Conservation (phyloP, 495 filamentous ascomycete genomes). For the Achaetomiella virescens region DNA sequence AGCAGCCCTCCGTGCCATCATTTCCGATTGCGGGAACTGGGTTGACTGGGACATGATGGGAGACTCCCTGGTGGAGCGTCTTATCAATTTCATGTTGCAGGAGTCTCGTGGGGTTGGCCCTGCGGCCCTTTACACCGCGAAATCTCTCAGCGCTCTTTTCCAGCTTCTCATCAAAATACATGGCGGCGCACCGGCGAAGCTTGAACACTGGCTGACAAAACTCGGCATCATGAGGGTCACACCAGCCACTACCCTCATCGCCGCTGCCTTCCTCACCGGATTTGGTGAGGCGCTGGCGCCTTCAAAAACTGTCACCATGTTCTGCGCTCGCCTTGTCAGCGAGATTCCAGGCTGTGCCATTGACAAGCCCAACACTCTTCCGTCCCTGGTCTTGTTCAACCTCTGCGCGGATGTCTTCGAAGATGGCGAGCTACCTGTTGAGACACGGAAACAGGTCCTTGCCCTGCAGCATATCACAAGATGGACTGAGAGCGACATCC, state of each 20-base stretch:
- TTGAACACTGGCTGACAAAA: conserved; percentile 38
- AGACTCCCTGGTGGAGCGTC: conserved; percentile 24
- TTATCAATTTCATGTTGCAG: conserved; percentile 34
- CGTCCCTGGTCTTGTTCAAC: conserved; percentile 40
- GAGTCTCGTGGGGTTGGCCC: conserved; percentile 28
- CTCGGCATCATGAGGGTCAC: conserved; percentile 34
- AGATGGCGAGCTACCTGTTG: conserved; percentile 45
- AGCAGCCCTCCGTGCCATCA: conserved; percentile 45
- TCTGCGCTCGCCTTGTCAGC: conserved; percentile 51
- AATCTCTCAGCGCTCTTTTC: conserved; percentile 39
- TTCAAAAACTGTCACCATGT: conserved; percentile 37
- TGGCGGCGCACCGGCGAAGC: conserved; percentile 28
- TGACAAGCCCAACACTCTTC: conserved; percentile 33
- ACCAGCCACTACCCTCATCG: conserved; percentile 41
- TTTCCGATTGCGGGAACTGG: conserved; percentile 30
- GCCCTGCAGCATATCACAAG: conserved; percentile 70
- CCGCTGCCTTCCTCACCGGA: conserved; percentile 49
- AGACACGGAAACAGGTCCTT: conserved; percentile 75
- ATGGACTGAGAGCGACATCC: conserved; percentile 55
- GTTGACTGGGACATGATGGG: conserved; percentile 24
- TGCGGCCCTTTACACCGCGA: conserved; percentile 44
- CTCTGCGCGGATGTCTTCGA: conserved; percentile 40
- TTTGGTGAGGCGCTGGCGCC: conserved; percentile 43
- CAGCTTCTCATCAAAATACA: conserved; percentile 33
- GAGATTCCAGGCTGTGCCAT: conserved; percentile 42